These are phyloP conservation scores for Silene coronaria DNA, from an alignment of 179 eudicot species.

Conservation along the genomic window DNA sequence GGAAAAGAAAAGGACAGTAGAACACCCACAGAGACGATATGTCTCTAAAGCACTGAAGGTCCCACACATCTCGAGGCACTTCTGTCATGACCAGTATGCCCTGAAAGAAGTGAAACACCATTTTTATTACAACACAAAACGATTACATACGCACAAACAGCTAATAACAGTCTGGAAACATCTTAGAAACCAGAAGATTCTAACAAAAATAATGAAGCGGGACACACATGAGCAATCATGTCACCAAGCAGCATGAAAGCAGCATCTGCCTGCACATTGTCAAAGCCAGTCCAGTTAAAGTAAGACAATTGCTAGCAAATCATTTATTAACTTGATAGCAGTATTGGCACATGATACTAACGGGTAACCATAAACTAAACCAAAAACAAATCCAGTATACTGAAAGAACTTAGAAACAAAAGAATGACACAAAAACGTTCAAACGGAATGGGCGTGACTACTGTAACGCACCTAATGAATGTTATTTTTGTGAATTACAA, in stretches of 20 bases:
- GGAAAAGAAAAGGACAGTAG: background rate
- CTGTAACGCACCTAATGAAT: background rate
- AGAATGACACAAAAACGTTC: background rate
- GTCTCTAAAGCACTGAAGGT: conserved; percentile 70
- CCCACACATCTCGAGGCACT: conserved; percentile 83
- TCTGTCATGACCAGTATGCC: conserved; percentile 47
- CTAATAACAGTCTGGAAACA: conserved; percentile 3
- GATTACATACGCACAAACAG: background rate
- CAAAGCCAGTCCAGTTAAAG: conserved; percentile 16
- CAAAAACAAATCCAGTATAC: background rate
- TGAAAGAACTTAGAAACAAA: background rate
- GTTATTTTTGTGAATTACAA: background rate
- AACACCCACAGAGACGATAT: conserved; percentile 70
- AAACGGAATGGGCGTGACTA: background rate
- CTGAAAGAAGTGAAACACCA: conserved; percentile 34
- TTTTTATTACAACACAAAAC: background rate
- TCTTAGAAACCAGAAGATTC: background rate
- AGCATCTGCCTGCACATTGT: conserved; percentile 78
- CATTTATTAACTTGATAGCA: background rate
- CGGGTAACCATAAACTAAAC: background rate
- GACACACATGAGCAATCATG: conserved; percentile 56
- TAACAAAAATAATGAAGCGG: background rate
- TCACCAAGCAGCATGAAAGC: conserved; percentile 70
- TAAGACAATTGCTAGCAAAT: conserved; percentile 1
- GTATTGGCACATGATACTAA: background rate